phyloP scores from a whole-genome alignment of 2,329 filamentous ascomycete species.

The Blastomyces silverae region DNA sequence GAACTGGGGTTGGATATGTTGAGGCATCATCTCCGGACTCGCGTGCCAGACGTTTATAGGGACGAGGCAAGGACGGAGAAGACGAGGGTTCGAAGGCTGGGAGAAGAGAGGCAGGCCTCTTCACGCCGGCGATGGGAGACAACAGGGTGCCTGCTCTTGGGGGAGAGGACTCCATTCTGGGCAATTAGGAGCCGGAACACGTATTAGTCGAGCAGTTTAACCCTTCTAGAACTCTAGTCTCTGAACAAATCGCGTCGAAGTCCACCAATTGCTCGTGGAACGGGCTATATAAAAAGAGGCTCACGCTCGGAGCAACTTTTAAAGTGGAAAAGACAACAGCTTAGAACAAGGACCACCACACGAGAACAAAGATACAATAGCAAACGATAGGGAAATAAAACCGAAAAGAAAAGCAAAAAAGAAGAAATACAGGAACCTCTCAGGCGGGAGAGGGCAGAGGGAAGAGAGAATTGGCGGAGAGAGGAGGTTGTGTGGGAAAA shows the following conservation, averaged over 20 bases:
- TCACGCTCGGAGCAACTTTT: not conserved
- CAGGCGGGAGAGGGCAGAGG: slow-evolving; percentile 2
- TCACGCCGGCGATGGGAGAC: slow-evolving; percentile 36
- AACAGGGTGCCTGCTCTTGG: slow-evolving; percentile 30
- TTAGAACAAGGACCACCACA: not conserved
- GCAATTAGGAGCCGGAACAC: slow-evolving; percentile 17
- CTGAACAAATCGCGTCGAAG: slow-evolving; percentile 14
- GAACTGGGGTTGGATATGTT: slow-evolving; percentile 87
- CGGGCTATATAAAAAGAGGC: slow-evolving; percentile 5
- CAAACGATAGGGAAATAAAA: slow-evolving; percentile 1
- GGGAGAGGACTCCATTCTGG: slow-evolving; percentile 39
- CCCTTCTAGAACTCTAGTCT: not conserved
- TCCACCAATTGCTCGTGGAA: slow-evolving; percentile 11
- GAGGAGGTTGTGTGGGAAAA: slow-evolving; percentile 8
- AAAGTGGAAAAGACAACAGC: not conserved
- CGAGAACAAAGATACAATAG: slow-evolving; percentile 2
- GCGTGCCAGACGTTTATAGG: slow-evolving; percentile 43
- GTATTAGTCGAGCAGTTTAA: slow-evolving; percentile 9
- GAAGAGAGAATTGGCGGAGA: not conserved
- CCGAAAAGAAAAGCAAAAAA: slow-evolving; percentile 9
- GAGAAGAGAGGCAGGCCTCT: slow-evolving; percentile 44
- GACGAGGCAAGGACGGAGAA: slow-evolving; percentile 44
- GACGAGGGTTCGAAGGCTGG: slow-evolving; percentile 47
- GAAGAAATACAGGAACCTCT: slow-evolving; percentile 5
- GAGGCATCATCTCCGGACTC: slow-evolving; percentile 38